Conservation (phyloP, 1,139 yeast genomes). For the Yamadazyma friedrichii region DNA sequence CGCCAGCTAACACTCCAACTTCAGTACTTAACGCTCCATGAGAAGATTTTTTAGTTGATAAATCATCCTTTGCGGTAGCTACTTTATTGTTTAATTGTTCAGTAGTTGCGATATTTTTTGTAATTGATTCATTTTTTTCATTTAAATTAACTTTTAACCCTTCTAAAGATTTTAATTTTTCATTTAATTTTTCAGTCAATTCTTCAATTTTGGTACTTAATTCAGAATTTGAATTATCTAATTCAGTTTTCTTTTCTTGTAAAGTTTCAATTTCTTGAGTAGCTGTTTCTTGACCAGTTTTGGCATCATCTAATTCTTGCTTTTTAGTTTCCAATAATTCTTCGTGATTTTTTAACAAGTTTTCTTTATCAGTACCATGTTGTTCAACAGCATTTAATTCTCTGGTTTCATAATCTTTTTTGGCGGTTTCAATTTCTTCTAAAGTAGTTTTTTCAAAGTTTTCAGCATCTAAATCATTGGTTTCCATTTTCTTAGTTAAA, state of each 20-base stretch:
- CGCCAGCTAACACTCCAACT: conserved; percentile 42
- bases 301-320: conserved; percentile 49
- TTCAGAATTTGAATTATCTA: conserved; percentile 45
- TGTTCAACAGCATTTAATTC: conserved; percentile 48
- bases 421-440: conserved; percentile 46
- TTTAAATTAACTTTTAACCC: conserved; percentile 40
- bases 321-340: conserved; percentile 48
- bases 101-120: conserved; percentile 35
- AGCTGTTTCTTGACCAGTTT: conserved; percentile 45
- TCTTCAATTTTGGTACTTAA: conserved; percentile 40
- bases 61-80: conserved; percentile 31
- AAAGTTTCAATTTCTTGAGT: conserved; percentile 45
- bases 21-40: conserved; percentile 43
- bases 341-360: conserved; percentile 43
- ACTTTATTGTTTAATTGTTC: conserved; percentile 42
- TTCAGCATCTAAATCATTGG: conserved; percentile 32
- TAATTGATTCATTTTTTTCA: conserved; percentile 39
- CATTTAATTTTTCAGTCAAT: conserved; percentile 40
- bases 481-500: conserved; percentile 26
- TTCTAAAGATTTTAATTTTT: conserved; percentile 39
- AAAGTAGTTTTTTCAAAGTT: conserved; percentile 39
- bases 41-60: conserved; percentile 35
- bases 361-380: conserved; percentile 47
- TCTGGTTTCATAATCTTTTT: conserved; percentile 43
- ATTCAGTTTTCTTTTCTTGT: conserved; percentile 41